phyloP scores from a whole-genome alignment of 176 grass and related monocot species.

The Phragmites australis region DNA sequence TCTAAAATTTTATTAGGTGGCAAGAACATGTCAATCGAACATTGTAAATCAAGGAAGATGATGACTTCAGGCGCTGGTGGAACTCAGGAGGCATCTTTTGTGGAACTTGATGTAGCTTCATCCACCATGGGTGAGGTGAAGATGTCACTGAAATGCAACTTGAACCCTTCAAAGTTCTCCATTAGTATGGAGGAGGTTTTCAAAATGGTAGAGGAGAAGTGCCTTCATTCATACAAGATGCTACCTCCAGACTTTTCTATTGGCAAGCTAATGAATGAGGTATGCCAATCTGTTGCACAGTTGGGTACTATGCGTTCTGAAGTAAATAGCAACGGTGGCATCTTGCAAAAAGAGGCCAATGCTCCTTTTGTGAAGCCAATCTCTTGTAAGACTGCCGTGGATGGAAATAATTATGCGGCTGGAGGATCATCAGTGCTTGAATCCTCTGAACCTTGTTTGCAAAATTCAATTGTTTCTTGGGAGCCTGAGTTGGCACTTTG shows the following conservation, averaged over 20 bases:
- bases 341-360: background rate
- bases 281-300: conserved; percentile 62
- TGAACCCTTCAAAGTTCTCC: conserved; percentile 41
- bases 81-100: conserved; percentile 35
- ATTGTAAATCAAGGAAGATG: conserved; percentile 14
- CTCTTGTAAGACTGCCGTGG: conserved; percentile 6
- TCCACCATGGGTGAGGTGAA: conserved; percentile 65
- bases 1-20: conserved; percentile 21
- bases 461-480: conserved; percentile 39
- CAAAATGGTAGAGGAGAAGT: conserved; percentile 62
- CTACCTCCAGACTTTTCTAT: conserved; percentile 64
- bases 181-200: conserved; percentile 55
- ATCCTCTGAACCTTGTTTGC: background rate
- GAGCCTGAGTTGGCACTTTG: conserved; percentile 43
- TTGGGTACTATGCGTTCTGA: conserved; percentile 24
- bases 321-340: background rate
- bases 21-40: conserved; percentile 18
- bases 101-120: conserved; percentile 62
- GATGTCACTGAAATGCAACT: conserved; percentile 52
- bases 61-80: conserved; percentile 26
- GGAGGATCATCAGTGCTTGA: conserved; percentile 18
- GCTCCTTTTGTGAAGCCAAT: conserved; percentile 38
- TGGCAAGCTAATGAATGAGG: conserved; percentile 60
- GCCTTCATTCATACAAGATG: conserved; percentile 54
- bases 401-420: conserved; percentile 15